phyloP scores from a whole-genome alignment of 192 early-diverging fungal genomes.

The Rhizoclosmatium sp. region DNA sequence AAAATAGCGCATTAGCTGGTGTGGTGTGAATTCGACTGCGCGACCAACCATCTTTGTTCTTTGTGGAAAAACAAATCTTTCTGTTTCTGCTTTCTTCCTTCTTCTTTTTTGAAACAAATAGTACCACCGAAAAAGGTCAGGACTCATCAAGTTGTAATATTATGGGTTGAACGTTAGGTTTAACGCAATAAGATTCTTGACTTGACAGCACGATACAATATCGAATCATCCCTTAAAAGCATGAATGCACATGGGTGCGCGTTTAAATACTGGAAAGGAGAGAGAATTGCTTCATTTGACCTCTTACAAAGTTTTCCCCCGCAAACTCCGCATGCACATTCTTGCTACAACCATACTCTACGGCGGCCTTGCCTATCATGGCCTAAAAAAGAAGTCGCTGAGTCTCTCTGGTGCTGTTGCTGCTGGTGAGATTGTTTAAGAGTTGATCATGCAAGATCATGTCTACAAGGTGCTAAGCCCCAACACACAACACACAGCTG shows the following conservation, averaged over 20 bases:
- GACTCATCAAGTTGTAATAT: too few relatives aligned
- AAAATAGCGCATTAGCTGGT: too few relatives aligned
- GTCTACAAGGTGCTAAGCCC: not conserved
- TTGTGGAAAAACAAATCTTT: not conserved
- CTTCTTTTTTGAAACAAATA: too few relatives aligned
- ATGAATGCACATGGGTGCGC: too few relatives aligned
- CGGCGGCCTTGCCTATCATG: constrained; percentile 59
- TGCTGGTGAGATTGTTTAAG: constrained; percentile 50
- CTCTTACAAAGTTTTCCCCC: not conserved
- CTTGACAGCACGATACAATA: too few relatives aligned
- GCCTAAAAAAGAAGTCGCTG: constrained; percentile 76
- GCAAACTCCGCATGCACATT: constrained; percentile 42
- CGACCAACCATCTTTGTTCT: not conserved
- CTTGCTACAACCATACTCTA: constrained; percentile 61
- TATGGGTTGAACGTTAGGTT: too few relatives aligned
- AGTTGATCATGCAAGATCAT: not conserved
- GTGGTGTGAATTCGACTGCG: too few relatives aligned
- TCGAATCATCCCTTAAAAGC: too few relatives aligned
- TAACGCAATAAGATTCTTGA: too few relatives aligned
- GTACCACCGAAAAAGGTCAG: too few relatives aligned
- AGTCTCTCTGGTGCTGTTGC: constrained; percentile 72
- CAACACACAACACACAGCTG: constrained; percentile 21
- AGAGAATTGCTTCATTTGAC: too few relatives aligned
- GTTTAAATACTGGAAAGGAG: too few relatives aligned
- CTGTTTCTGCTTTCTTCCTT: not conserved